A percentile compares a stretch with the other conserved stretches of the same genome.
Conservation (phyloP, 345 rosid species). For the Eucalyptus brandiana region DNA sequence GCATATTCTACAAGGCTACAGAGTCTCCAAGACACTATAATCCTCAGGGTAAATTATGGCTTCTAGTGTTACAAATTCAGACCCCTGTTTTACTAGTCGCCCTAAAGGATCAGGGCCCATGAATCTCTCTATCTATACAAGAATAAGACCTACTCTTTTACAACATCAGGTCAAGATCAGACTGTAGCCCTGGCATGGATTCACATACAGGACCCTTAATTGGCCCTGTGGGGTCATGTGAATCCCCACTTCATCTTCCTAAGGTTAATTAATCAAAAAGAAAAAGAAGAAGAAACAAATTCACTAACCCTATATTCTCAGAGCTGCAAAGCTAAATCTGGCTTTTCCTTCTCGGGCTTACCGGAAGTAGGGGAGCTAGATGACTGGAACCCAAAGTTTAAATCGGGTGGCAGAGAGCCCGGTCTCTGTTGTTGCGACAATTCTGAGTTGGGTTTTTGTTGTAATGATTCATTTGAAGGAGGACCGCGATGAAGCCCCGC, state of each 20-base stretch:
- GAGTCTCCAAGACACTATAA: not conserved
- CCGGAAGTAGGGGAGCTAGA: conserved; percentile 27
- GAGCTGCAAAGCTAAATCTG: conserved; percentile 55
- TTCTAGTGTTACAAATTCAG: not conserved
- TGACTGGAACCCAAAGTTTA: conserved; percentile 28
- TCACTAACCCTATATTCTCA: conserved; percentile 3
- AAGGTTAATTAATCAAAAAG: conserved; percentile 6
- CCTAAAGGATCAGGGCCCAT: not conserved
- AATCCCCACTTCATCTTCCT: conserved; percentile 3
- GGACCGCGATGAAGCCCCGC: not conserved
- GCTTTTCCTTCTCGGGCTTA: conserved; percentile 22
- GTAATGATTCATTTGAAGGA: not conserved
- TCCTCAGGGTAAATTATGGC: not conserved
- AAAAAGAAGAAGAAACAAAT: not conserved
- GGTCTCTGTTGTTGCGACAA: conserved; percentile 4
- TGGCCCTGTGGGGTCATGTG: not conserved
- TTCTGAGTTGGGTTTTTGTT: not conserved
- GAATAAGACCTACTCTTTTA: not conserved
- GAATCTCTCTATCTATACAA: not conserved
- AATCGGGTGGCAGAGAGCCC: conserved; percentile 27
- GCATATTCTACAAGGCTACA: not conserved
- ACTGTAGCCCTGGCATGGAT: not conserved
- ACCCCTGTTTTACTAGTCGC: not conserved
- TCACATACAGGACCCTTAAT: not conserved
- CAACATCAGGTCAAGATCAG: not conserved